Percentiles rank a stretch among this genome's conserved stretches.
Conservation (phyloP, 306 rosid genomes). For the Notholithocarpus densiflorus region DNA sequence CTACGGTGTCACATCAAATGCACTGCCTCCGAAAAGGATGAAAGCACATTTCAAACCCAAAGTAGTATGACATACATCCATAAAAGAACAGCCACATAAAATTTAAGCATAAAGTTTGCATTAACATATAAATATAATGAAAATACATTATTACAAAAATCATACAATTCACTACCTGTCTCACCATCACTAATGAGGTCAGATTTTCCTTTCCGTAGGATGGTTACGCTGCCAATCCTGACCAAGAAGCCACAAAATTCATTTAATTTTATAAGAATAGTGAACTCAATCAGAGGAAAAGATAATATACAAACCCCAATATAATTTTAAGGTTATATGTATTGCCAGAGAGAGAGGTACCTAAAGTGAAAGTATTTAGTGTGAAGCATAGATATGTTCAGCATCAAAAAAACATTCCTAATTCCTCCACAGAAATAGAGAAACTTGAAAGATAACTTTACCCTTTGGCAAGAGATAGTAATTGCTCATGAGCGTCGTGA, state of each 20-base stretch:
- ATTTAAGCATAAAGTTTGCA: not conserved
- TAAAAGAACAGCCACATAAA: not conserved
- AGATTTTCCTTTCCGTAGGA: slow-evolving; percentile 72
- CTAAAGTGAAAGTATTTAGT: not conserved
- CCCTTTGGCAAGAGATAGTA: slow-evolving; percentile 67
- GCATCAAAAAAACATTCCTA: not conserved
- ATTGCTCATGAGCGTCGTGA: slow-evolving; percentile 47
- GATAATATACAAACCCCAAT: not conserved
- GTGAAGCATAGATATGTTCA: not conserved
- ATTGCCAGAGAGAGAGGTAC: not conserved
- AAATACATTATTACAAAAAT: slow-evolving; percentile 1
- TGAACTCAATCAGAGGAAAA: not conserved
- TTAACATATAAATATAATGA: not conserved
- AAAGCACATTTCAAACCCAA: not conserved
- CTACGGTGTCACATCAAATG: not conserved
- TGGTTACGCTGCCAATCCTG: slow-evolving; percentile 87
- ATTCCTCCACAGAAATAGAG: not conserved
- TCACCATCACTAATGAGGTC: slow-evolving; percentile 81
- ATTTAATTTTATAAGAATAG: slow-evolving; percentile 13
- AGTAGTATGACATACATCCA: not conserved
- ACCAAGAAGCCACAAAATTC: slow-evolving; percentile 27
- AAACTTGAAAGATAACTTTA: slow-evolving; percentile 24
- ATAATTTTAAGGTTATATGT: not conserved
- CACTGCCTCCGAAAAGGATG: not conserved
- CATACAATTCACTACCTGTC: slow-evolving; percentile 50